A percentile compares a stretch with the other conserved stretches of the same genome.
These are phyloP conservation scores for Pseudogymnoascus sp. DNA, from an alignment of 2,329 filamentous ascomycete species.

Conservation along the genomic window DNA sequence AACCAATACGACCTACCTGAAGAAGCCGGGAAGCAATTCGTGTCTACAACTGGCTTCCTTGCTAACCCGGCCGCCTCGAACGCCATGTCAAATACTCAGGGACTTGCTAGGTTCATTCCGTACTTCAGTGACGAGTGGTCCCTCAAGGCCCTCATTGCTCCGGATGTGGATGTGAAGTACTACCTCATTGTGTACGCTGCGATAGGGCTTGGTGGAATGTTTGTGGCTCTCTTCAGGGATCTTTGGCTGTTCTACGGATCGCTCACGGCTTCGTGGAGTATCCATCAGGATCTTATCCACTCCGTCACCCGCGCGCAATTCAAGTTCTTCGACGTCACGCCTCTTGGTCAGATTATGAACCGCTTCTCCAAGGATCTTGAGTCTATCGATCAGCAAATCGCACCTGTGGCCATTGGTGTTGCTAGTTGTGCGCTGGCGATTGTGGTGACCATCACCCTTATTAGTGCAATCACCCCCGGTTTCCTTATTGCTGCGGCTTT, in stretches of 20 bases:
- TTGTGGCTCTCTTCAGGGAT: constrained; percentile 76
- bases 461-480: constrained; percentile 78
- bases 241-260: constrained; percentile 89
- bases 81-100: constrained; percentile 17
- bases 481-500: constrained; percentile 83
- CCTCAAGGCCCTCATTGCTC: constrained; percentile 21
- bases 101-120: constrained; percentile 23
- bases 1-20: constrained; percentile 65
- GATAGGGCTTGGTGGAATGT: constrained; percentile 67
- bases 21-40: constrained; percentile 10
- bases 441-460: constrained; percentile 77
- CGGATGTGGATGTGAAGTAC: constrained; percentile 69
- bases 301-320: constrained; percentile 84
- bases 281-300: constrained; percentile 71
- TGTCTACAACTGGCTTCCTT: constrained; percentile 18
- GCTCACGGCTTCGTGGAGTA: constrained; percentile 72
- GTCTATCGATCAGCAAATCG: constrained; percentile 89
- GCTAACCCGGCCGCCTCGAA: constrained; percentile 24
- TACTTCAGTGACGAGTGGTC: constrained; percentile 27
- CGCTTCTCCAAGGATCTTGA: constrained; percentile 97
- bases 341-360: constrained; percentile 94
- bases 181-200: constrained; percentile 77
- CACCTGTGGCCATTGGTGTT: constrained; percentile 74
- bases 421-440: constrained; percentile 58
- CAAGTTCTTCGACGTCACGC: constrained; percentile 95